These are phyloP conservation scores for Xylaria nigripes DNA, from an alignment of 495 filamentous ascomycete species.

Conservation along the genomic window DNA sequence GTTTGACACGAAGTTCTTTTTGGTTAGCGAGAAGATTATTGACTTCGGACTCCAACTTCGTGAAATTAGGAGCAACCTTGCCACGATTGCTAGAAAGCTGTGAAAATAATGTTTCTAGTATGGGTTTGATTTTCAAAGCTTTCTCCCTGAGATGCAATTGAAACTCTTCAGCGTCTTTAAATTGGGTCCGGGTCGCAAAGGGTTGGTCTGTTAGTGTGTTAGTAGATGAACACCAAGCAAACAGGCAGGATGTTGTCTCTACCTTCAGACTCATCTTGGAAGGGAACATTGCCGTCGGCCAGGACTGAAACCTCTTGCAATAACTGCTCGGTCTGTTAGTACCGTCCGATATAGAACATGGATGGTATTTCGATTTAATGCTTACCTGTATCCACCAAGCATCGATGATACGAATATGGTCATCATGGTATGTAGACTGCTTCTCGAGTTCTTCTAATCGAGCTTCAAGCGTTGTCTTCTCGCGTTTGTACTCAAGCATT, in stretches of 20 bases:
- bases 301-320: conserved; percentile 78
- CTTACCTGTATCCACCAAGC: conserved; percentile 86
- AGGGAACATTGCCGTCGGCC: conserved; percentile 43
- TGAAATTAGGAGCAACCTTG: conserved; percentile 52
- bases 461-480: conserved; percentile 67
- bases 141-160: conserved; percentile 64
- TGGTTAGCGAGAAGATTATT: conserved; percentile 67
- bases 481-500: conserved; percentile 94
- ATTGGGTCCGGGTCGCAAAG: conserved; percentile 54
- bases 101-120: conserved; percentile 34
- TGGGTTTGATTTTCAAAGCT: conserved; percentile 38
- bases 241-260: conserved; percentile 23
- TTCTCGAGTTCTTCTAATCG: conserved; percentile 70
- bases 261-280: conserved; percentile 47
- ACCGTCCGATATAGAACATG: neutral
- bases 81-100: conserved; percentile 33
- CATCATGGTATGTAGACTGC: conserved; percentile 69
- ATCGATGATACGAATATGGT: conserved; percentile 83
- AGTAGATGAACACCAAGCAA: conserved; percentile 29
- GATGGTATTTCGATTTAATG: conserved; percentile 5
- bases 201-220: conserved; percentile 30
- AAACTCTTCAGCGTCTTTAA: conserved; percentile 63
- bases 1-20: conserved; percentile 67
- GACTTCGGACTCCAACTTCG: conserved; percentile 64
- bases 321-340: conserved; percentile 44